Base-by-base conservation (phyloP, 2,329 filamentous ascomycete species). In the Helminthosporium solani region DNA sequence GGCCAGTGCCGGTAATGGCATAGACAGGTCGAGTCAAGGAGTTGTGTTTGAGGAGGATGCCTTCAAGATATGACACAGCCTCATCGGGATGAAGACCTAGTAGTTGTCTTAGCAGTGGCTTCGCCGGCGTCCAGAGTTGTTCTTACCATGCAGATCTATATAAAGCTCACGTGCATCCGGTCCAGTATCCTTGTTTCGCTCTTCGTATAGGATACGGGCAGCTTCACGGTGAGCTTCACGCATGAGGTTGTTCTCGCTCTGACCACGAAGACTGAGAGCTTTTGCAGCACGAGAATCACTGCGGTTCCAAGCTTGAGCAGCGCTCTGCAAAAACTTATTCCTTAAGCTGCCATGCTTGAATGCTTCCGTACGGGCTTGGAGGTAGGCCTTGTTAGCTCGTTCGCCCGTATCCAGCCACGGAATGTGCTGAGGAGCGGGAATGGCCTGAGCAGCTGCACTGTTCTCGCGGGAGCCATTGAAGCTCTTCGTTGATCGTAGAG, bases 231-330 rank as follows among this genome's bases (percentile, higher is more conserved):
- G 94, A 36, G 91, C 92, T 75, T 96, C 95, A 54, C 91, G 85
- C 94, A 99, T 99, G 30, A 95, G 80, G 57, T 95, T 90, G 63
- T 99, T 97, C 74, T 99, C 94, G 58, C 89, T 94, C 72, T 97
- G 94, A 11, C 94, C 94, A 23, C 94, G 87, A 36, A 97, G 82
- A 61, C 90, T 96, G 40, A 97, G 81, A 25, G 92, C 92, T 75
- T 97, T 97, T 50, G 94, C 94, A 15, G 94, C 92, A 52, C 94
- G 86, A 33, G 94, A 92, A 69, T 99, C 94, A 63, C 96, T 97
- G 47, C 94, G 87, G 68, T 97, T 96, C 92, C 94, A 99, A 18
- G 94, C 94, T 78, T 97, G 92, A 7, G 92, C 92, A 56, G 94
- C 94, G 70, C 91, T 96, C 71, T 96, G 92, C 44, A 99, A 73